Conservation (phyloP, 768 basidiomycete genomes). For the Amanita muscaria region DNA sequence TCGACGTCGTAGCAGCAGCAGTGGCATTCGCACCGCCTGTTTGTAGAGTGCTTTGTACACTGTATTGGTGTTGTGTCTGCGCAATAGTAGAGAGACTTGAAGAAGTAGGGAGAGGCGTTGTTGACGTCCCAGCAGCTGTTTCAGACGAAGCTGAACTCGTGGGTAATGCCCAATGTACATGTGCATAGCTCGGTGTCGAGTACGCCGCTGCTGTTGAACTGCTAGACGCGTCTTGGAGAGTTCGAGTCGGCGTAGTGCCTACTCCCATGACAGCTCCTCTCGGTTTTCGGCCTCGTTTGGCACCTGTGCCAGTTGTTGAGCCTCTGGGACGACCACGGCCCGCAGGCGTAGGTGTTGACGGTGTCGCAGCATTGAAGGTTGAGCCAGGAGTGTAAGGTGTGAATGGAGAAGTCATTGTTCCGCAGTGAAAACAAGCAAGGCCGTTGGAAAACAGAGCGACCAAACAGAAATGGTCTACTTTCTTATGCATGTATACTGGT, state of each 20-base stretch:
- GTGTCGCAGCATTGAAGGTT: constrained; percentile 2
- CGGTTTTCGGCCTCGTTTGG: constrained; percentile 41
- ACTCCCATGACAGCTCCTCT: constrained; percentile 24
- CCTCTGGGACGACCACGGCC: constrained; percentile 28
- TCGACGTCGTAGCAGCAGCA: constrained; percentile 1
- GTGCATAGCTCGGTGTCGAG: constrained; percentile 5
- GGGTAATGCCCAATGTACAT: constrained; percentile 10
- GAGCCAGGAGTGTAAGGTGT: constrained; percentile 2
- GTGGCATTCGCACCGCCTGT: constrained; percentile 5
- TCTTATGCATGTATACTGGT: too few species aligned
- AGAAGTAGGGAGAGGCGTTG: background rate
- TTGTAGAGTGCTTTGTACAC: background rate
- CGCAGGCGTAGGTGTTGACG: constrained; percentile 19
- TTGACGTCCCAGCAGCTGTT: too few species aligned
- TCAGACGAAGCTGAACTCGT: constrained; percentile 9
- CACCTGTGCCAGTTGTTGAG: constrained; percentile 20
- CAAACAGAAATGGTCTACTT: too few species aligned
- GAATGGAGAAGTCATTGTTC: constrained; percentile 2
- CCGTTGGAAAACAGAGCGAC: background rate
- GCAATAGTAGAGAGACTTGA: constrained; percentile 3
- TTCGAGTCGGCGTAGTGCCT: constrained; percentile 23
- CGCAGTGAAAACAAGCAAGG: background rate
- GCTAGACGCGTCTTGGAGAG: constrained; percentile 14
- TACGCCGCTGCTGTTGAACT: background rate
- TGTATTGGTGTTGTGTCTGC: background rate